Evolutionary conservation across 345 rosid species (phyloP).

Genomic region (Eucalyptus albens): DNA sequence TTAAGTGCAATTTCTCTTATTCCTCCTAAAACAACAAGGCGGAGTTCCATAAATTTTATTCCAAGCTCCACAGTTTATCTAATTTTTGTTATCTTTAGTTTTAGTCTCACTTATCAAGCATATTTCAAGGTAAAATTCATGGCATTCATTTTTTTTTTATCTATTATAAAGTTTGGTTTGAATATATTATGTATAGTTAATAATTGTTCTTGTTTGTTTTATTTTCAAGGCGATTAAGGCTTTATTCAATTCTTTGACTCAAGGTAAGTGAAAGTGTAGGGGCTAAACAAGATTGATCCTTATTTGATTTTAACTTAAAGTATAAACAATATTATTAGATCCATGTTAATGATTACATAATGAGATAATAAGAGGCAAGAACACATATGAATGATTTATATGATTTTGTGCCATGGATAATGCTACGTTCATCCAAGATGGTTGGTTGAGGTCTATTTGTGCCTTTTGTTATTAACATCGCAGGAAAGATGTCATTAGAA

Average conservation of each 20-base stretch:
- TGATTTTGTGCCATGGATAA: neutral
- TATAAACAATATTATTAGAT: neutral
- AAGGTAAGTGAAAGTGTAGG: neutral
- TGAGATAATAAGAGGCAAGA: neutral
- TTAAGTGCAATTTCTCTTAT: neutral
- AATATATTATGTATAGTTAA: neutral
- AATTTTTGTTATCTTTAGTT: neutral
- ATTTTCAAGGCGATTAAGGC: neutral
- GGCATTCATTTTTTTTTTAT: neutral
- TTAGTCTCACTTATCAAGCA: neutral
- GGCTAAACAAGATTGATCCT: neutral
- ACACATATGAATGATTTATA: neutral
- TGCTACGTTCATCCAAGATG: neutral
- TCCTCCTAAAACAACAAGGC: neutral
- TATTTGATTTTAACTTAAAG: neutral
- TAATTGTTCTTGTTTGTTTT: neutral
- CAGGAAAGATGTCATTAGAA: neutral
- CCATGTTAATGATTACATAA: neutral
- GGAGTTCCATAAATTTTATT: neutral
- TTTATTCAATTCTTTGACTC: neutral
- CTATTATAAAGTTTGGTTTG: neutral
- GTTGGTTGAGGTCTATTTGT: neutral
- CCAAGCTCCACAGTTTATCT: neutral
- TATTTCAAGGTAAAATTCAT: neutral
- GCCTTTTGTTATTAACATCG: neutral